phyloP scores from a whole-genome alignment of 257 asterid species.

The Cruciata laevipes region DNA sequence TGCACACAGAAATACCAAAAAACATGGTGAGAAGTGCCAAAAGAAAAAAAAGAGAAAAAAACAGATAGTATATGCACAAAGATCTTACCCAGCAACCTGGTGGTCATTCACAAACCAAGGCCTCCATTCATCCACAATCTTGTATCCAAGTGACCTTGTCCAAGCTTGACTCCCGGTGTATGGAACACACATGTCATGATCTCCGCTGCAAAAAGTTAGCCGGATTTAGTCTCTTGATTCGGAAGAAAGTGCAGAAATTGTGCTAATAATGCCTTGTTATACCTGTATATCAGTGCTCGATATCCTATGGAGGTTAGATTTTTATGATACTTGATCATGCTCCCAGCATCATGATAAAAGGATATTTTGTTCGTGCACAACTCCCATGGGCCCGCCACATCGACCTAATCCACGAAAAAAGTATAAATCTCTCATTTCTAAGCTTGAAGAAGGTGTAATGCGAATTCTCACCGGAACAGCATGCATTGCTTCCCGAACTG shows the following conservation, averaged over 20 bases:
- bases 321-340: conserved; percentile 89
- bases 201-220: conserved; percentile 51
- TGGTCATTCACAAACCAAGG: conserved; percentile 62
- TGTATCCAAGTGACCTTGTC: conserved; percentile 82
- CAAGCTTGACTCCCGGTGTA: conserved; percentile 85
- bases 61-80: not conserved
- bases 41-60: not conserved
- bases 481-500: conserved; percentile 80
- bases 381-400: conserved; percentile 48
- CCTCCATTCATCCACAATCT: conserved; percentile 72
- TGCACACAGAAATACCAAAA: conserved; percentile 19
- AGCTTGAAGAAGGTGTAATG: conserved; percentile 4
- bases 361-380: conserved; percentile 57
- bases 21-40: not conserved
- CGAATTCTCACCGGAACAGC: conserved; percentile 61
- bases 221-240: not conserved
- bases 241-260: not conserved
- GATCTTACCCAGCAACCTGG: conserved; percentile 77
- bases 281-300: conserved; percentile 61
- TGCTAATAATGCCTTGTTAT: not conserved
- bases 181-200: conserved; percentile 98
- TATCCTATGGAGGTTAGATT: conserved; percentile 78
- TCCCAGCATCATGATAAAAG: conserved; percentile 74
- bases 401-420: conserved; percentile 31
- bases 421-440: conserved; percentile 14